These are phyloP conservation scores for Solanum virginianum DNA, from an alignment of 257 asterid species.

Conservation along the genomic window DNA sequence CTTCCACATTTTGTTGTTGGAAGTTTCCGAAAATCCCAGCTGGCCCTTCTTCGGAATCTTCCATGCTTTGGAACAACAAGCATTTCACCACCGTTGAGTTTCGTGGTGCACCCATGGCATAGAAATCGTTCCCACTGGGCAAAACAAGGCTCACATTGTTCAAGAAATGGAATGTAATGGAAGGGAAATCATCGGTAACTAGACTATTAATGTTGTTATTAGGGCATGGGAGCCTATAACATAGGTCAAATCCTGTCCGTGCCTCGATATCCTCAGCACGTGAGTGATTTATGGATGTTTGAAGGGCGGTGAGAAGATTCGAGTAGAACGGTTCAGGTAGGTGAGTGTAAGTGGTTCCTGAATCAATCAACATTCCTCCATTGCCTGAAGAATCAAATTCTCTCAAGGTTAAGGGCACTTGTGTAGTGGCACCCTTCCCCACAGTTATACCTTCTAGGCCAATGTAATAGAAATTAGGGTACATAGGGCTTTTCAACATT, in stretches of 20 bases:
- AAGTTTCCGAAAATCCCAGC: conserved; percentile 70
- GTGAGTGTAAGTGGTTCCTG: conserved; percentile 74
- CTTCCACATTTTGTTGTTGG: conserved; percentile 65
- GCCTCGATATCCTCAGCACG: conserved; percentile 37
- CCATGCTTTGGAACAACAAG: conserved; percentile 51
- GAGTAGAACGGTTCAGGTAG: conserved; percentile 45
- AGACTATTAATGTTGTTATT: conserved; percentile 9
- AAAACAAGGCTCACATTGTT: conserved; percentile 36
- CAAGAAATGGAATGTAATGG: conserved; percentile 48
- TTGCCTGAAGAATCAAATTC: conserved; percentile 46
- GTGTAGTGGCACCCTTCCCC: conserved; percentile 14
- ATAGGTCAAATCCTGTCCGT: conserved; percentile 51
- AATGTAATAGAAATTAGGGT: conserved; percentile 60
- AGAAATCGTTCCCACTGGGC: conserved; percentile 44
- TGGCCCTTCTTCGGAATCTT: conserved; percentile 35
- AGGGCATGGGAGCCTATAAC: conserved; percentile 34
- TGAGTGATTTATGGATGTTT: conserved; percentile 23
- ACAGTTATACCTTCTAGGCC: conserved; percentile 43
- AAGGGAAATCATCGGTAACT: conserved; percentile 31
- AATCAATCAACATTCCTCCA: conserved; percentile 67
- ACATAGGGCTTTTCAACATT: conserved; percentile 39
- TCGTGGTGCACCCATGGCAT: conserved; percentile 49
- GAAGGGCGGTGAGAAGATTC: conserved; percentile 28
- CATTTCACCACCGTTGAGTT: conserved; percentile 51
- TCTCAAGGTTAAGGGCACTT: conserved; percentile 33